Evolutionary conservation across 768 basidiomycete species (phyloP).

Genomic region (Pholiota microspora): DNA sequence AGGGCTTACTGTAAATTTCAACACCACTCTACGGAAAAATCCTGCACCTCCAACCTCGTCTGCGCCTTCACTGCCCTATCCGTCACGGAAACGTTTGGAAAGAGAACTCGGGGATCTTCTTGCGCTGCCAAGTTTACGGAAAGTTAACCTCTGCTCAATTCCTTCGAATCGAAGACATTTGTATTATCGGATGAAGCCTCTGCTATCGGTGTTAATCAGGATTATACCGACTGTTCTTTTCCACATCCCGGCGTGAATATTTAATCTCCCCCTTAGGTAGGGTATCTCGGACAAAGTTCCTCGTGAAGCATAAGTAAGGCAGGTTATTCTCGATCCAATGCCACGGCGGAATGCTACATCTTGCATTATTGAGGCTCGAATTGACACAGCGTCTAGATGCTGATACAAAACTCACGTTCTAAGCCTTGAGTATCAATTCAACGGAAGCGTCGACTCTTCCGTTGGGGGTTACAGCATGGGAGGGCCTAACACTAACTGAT

Average conservation of each 20-base stretch:
- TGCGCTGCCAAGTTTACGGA: background rate
- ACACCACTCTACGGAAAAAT: too few species aligned
- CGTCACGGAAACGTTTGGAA: background rate
- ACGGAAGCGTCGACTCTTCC: background rate
- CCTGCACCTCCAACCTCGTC: background rate
- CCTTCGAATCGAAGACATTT: conserved; percentile 1
- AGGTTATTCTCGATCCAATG: background rate
- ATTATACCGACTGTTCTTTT: background rate
- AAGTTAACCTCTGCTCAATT: background rate
- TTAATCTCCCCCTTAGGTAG: background rate
- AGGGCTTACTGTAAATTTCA: background rate
- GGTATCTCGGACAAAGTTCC: background rate
- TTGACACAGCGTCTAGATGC: background rate
- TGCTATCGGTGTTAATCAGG: background rate
- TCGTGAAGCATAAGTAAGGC: background rate
- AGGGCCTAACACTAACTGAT: background rate
- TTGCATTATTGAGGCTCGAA: background rate
- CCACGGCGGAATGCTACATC: background rate
- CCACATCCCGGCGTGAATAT: background rate
- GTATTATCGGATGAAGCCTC: conserved; percentile 2
- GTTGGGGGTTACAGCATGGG: background rate
- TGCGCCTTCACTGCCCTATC: background rate
- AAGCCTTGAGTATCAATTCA: background rate
- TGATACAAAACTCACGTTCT: too few species aligned
- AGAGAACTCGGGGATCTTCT: background rate